A percentile compares a stretch with the other conserved stretches of the same genome.
These are phyloP conservation scores for Lophium mytilinum DNA, from an alignment of 495 filamentous ascomycete genomes.

Conservation along the genomic window DNA sequence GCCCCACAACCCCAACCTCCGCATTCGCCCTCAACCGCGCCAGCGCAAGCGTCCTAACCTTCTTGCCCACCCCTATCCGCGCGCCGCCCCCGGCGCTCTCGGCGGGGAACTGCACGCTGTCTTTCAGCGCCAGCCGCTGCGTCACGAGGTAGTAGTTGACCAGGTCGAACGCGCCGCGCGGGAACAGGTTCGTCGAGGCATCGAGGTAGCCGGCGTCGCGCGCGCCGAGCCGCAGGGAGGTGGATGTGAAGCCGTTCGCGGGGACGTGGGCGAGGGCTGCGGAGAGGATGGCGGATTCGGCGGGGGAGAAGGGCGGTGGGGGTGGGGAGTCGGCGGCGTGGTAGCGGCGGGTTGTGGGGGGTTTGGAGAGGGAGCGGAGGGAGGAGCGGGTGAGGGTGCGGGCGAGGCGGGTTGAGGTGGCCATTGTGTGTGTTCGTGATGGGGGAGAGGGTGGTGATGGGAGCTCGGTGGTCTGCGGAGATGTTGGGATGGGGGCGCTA, in stretches of 20 bases:
- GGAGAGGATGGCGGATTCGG: conserved; percentile 71
- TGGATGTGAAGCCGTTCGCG: conserved; percentile 66
- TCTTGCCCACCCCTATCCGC: conserved; percentile 41
- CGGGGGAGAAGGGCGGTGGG: conserved; percentile 55
- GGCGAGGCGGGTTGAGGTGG: conserved; percentile 1
- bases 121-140: conserved; percentile 51
- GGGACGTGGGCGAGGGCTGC: conserved; percentile 74
- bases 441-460: neutral
- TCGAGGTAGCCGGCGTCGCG: conserved; percentile 79
- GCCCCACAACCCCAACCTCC: conserved; percentile 56
- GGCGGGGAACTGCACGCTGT: conserved; percentile 40
- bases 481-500: too few species aligned
- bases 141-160: conserved; percentile 73
- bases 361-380: conserved; percentile 5
- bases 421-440: conserved; percentile 3
- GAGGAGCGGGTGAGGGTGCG: conserved; percentile 2
- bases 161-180: conserved; percentile 69
- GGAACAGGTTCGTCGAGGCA: conserved; percentile 73
- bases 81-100: conserved; percentile 7
- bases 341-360: conserved; percentile 39
- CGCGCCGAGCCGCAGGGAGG: conserved; percentile 66
- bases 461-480: neutral
- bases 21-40: conserved; percentile 65
- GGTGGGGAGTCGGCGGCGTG: conserved; percentile 63
- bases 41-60: conserved; percentile 58